A percentile compares a stretch with the other conserved stretches of the same genome.
Evolutionary conservation across 257 asterid species (phyloP).

Genomic region (Solanum piurae): DNA sequence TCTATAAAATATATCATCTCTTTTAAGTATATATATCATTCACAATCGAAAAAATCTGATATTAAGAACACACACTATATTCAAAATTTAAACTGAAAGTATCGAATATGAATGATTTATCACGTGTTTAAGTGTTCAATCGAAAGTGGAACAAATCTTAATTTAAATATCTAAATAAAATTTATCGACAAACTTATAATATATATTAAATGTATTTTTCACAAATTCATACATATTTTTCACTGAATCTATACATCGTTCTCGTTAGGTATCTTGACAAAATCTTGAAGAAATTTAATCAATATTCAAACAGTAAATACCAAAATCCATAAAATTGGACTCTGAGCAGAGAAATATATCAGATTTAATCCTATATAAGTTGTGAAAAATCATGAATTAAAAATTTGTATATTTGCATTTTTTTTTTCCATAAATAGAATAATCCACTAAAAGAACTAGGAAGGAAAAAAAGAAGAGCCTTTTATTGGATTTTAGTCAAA

Average conservation of each 20-base stretch:
- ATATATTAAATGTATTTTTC: neutral
- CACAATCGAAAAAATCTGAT: neutral
- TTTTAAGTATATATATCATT: too few relatives aligned
- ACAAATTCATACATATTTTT: neutral
- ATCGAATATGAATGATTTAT: too few relatives aligned
- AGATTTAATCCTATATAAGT: neutral
- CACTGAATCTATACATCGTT: neutral
- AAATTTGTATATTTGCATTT: neutral
- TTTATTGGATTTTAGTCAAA: neutral
- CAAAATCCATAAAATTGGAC: neutral
- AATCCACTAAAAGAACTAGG: neutral
- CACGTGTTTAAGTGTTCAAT: neutral
- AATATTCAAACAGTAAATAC: neutral
- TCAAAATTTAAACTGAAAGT: too few relatives aligned
- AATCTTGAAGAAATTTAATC: neutral
- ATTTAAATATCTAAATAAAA: too few relatives aligned
- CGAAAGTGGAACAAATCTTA: rapidly evolving
- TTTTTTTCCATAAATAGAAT: neutral
- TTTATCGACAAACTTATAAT: neutral
- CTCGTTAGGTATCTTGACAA: neutral
- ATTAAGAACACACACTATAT: rapidly evolving
- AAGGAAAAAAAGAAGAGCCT: neutral
- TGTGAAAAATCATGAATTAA: neutral
- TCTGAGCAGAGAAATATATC: neutral
- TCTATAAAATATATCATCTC: neutral